These are phyloP conservation scores for Geranomyces variabilis DNA, from an alignment of 192 early-diverging fungal species.

Conservation along the genomic window DNA sequence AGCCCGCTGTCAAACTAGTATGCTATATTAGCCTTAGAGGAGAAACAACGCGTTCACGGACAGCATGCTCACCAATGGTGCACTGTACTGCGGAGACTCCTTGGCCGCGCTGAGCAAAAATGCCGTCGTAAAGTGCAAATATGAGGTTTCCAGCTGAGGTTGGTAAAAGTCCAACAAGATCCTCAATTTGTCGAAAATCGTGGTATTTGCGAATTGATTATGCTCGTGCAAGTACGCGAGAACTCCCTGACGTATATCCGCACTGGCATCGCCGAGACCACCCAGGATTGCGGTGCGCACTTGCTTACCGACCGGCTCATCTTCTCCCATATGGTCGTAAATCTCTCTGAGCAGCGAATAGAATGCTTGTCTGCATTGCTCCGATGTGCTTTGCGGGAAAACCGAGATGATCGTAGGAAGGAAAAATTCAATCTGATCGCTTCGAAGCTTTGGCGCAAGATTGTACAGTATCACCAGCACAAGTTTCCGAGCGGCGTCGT, in stretches of 20 bases:
- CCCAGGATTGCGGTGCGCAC: slow-evolving; percentile 39
- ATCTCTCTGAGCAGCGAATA: slow-evolving; percentile 39
- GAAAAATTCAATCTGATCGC: slow-evolving; percentile 52
- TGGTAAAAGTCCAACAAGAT: slow-evolving; percentile 48
- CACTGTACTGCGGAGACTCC: slow-evolving; percentile 61
- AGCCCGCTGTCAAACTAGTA: slow-evolving; percentile 62
- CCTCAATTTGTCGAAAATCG: slow-evolving; percentile 25
- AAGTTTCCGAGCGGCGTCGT: slow-evolving; percentile 61
- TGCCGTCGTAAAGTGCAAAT: slow-evolving; percentile 59
- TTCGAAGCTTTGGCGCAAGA: slow-evolving; percentile 43
- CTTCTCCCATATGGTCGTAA: slow-evolving; percentile 15
- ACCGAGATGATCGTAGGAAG: slow-evolving; percentile 47
- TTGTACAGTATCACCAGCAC: slow-evolving; percentile 58
- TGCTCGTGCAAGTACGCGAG: slow-evolving; percentile 33
- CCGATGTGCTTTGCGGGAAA: slow-evolving; percentile 57
- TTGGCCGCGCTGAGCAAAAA: slow-evolving; percentile 65
- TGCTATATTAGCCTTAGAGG: background rate
- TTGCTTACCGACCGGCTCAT: background rate
- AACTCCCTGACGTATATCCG: slow-evolving; percentile 41
- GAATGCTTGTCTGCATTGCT: slow-evolving; percentile 44
- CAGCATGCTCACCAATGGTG: slow-evolving; percentile 28
- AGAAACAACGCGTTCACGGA: slow-evolving; percentile 9
- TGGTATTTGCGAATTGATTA: background rate
- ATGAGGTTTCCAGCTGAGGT: slow-evolving; percentile 65
- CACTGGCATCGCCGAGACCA: slow-evolving; percentile 45